Evolutionary conservation across 2,329 filamentous ascomycete species (phyloP).

Genomic region (Ceratocystis albifundus): DNA sequence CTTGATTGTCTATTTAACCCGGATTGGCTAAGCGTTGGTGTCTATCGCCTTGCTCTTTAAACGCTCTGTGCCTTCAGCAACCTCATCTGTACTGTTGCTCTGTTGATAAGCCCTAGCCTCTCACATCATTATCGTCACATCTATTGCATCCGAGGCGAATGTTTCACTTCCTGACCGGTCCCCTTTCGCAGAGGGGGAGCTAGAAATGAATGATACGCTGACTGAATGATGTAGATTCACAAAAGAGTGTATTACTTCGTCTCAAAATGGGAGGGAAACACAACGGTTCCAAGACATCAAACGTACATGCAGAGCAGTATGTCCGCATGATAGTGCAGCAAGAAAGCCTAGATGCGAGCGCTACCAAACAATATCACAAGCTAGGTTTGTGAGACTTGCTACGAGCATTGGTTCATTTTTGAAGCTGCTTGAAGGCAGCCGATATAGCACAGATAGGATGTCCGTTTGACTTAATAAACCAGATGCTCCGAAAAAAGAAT

Average conservation of each 20-base stretch:
- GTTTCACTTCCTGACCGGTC: neutral
- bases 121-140: neutral
- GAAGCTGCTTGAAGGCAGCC: neutral
- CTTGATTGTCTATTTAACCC: too few species aligned
- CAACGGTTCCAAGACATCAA: neutral
- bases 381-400: neutral
- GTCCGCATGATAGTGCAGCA: neutral
- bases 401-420: neutral
- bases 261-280: neutral
- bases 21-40: too few species aligned
- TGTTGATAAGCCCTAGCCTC: neutral
- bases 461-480: neutral
- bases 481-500: neutral
- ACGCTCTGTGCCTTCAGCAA: neutral
- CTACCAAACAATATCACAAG: neutral
- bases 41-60: neutral
- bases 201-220: neutral
- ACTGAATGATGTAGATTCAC: neutral
- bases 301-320: neutral
- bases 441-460: neutral
- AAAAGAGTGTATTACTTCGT: neutral
- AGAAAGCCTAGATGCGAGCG: neutral
- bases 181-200: neutral
- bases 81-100: neutral
- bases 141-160: neutral